These are phyloP conservation scores for Hypoxylon sp. DNA, from an alignment of 2,329 filamentous ascomycete species.

Conservation along the genomic window DNA sequence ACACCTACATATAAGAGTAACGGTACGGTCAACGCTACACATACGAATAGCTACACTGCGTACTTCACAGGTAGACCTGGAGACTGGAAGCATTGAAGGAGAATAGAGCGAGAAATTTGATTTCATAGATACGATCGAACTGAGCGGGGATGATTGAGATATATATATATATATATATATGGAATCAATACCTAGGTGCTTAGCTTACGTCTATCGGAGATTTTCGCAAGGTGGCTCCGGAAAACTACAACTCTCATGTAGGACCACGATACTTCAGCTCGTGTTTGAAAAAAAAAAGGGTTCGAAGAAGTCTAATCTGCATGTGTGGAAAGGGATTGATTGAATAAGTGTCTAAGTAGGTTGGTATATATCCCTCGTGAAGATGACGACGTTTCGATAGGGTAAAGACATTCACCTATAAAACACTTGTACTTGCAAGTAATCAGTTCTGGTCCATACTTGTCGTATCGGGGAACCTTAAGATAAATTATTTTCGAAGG, in stretches of 20 bases:
- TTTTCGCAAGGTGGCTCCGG: not conserved
- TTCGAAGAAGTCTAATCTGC: too few species aligned
- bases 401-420: too few species aligned
- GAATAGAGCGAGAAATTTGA: conserved; percentile 1
- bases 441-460: too few species aligned
- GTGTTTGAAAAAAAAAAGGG: too few species aligned
- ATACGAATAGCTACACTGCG: conserved; percentile 68
- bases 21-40: conserved; percentile 71
- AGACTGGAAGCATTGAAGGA: conserved; percentile 38
- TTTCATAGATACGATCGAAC: not conserved
- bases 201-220: not conserved
- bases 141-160: conserved; percentile 1
- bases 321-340: too few species aligned
- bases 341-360: too few species aligned
- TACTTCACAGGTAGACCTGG: conserved; percentile 66
- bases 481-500: too few species aligned
- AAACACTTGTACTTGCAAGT: too few species aligned
- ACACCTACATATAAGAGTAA: conserved; percentile 67
- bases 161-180: conserved; percentile 1
- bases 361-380: too few species aligned
- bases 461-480: too few species aligned
- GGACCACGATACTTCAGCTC: not conserved
- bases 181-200: not conserved
- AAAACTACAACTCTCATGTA: not conserved
- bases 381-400: too few species aligned